phyloP scores from a whole-genome alignment of 345 rosid species.

The Boechera stricta region DNA sequence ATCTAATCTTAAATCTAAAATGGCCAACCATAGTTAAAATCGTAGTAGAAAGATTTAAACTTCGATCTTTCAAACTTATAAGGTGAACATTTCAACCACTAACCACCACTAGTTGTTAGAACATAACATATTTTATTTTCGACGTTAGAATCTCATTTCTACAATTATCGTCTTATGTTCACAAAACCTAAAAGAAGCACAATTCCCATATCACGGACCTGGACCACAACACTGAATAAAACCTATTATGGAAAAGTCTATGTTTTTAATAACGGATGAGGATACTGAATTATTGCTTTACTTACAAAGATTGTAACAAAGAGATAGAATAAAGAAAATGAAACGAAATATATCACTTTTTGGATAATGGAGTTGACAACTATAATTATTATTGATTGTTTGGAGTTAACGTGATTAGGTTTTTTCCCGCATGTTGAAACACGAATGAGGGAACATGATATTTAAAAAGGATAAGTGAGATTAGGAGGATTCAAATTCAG shows the following conservation, averaged over 20 bases:
- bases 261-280: not conserved
- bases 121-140: not conserved
- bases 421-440: constrained; percentile 22
- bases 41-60: not conserved
- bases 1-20: not conserved
- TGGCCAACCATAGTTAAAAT: not conserved
- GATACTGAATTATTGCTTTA: not conserved
- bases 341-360: constrained; percentile 8
- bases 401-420: not conserved
- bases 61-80: too few species aligned
- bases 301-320: constrained; percentile 8
- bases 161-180: not conserved
- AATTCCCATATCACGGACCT: not conserved
- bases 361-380: constrained; percentile 16
- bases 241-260: not conserved
- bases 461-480: not conserved
- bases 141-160: not conserved
- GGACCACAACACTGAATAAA: not conserved
- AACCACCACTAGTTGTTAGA: not conserved
- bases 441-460: not conserved
- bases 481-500: not conserved
- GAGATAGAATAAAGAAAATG: not conserved
- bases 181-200: not conserved
- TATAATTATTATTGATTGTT: constrained; percentile 6
- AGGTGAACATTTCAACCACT: not conserved